Base-by-base conservation (phyloP, 441 rosid genomes). In the Breynia disticha region DNA sequence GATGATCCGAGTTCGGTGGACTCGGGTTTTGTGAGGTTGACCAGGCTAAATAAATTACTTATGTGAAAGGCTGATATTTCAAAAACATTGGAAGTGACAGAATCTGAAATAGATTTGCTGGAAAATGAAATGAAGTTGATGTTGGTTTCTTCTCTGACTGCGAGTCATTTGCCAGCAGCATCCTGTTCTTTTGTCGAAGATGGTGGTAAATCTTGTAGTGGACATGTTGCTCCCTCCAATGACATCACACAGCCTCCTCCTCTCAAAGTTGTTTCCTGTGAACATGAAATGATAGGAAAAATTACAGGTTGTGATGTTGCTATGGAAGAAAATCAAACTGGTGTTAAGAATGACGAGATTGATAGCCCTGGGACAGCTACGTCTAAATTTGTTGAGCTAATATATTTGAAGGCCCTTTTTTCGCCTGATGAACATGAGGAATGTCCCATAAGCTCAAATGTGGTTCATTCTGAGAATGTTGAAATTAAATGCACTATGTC, bases 91-190 rank as follows among this genome's bases (percentile, higher is more conserved):
- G 97, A 85, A 76, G 60, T 68, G 71, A 84, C 87, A 1, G 99
- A 95, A 61, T 73, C 83, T 37, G 95, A 95, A 77, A 90, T 94
- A 71, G 97, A 87, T 67, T 79, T 70, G 2, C 88, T 84, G 63
- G 97, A 90, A 73, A 87, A 64, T 68, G 87, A 90, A 67, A 81
- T 79, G 1, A 79, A 74, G 80, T 60, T 58, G 8, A 66, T 86
- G 67, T 71, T 67, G 72, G 72, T 61, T 57, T 77, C 70, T 53
- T 59, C 66, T 68, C 71, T 81, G 48, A 70, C 62, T 55, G 65
- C 57, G 22, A 37, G 48, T 49, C 65, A 63, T 24, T 55, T 54
- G 59, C 67, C 68, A 15, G 70, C 63, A 7, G 61, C 64, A 21
- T 74, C 81, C 39, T 50, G 72, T 66, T 76, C 77, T 46, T 47